Evolutionary conservation across 2,329 filamentous ascomycete genomes (phyloP).

Genomic region (Fusarium sp.): DNA sequence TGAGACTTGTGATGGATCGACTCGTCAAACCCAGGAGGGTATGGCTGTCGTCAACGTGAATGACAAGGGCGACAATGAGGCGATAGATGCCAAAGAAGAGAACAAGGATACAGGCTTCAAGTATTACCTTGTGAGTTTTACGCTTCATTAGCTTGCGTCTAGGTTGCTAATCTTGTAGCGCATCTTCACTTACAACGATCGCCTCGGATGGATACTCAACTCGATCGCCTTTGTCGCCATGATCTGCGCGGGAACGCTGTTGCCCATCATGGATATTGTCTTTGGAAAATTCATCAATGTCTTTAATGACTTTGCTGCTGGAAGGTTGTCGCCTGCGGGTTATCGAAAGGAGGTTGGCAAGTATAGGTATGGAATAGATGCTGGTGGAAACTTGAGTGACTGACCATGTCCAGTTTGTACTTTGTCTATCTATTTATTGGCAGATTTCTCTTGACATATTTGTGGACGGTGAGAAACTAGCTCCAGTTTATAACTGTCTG

Average conservation of each 20-base stretch:
- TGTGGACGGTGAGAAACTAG: conserved; percentile 63
- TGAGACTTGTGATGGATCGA: conserved; percentile 10
- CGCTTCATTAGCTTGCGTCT: background rate
- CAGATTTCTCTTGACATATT: conserved; percentile 68
- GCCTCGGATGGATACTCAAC: conserved; percentile 56
- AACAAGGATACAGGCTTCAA: conserved; percentile 44
- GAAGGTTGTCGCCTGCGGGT: conserved; percentile 58
- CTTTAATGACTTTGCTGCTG: conserved; percentile 70
- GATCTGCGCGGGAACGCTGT: conserved; percentile 55
- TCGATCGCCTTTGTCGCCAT: conserved; percentile 54
- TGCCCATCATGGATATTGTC: conserved; percentile 73
- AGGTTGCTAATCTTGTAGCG: conserved; percentile 46
- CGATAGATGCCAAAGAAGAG: conserved; percentile 12
- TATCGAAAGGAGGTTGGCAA: conserved; percentile 67
- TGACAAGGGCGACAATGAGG: conserved; percentile 6
- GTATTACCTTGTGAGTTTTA: conserved; percentile 45
- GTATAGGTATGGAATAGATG: conserved; percentile 52
- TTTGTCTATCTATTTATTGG: conserved; percentile 72
- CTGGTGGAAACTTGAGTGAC: background rate
- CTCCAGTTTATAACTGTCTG: background rate
- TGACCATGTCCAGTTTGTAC: conserved; percentile 59
- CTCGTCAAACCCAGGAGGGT: conserved; percentile 11
- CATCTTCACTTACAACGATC: conserved; percentile 59
- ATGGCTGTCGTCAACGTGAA: conserved; percentile 14
- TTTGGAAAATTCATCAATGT: conserved; percentile 69